Evolutionary conservation across 345 rosid genomes (phyloP), one percentile per base, ranked within the genome.

Genomic region (Raphanus raphanistrum): DNA sequence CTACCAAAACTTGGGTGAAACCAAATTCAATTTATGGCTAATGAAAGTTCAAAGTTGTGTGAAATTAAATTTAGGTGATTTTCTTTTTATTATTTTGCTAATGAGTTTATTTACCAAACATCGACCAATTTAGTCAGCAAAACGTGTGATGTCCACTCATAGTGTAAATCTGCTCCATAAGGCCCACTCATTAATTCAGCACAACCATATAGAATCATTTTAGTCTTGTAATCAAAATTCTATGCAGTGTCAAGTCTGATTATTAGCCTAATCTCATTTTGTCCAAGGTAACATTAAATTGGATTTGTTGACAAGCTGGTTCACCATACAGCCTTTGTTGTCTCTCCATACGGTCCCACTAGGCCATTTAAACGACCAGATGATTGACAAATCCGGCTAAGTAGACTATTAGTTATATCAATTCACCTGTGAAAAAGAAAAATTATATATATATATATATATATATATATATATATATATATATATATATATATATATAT

Each of bases 261-360:
- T 21, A 38, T 13, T 66, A 58, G 70, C 67, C 67, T 15, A 64
- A 16, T 33, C 26, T 10, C 0, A 1, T 10, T 54, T 27, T 9
- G 78, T 68, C 78, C 32, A 73, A 73, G 70, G 74, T 73, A 73
- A 33, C 76, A 79, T 35, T 73, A 73, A 67, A 79, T 79, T 79
- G 64, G 70, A 1, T 61, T 73, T 62, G 78, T 67, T 79, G 82
- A 73, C 74, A 68, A 73, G 48, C 68, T 79, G 50, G 74, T 73
- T 73, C 70, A 73, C 27, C 61, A 21, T 29, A 77, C 65, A 35
- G 64, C 71, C 43, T 6, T 50, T 68, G 12, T 48, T 28, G 48
- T 58, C 62, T 59, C 61, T 59, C 52, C 2, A 13, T 17, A 1
- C 54, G 43, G 75, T 50, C 75, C 75, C 57, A 69, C 69, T 9